Evolutionary conservation across 208 protist genomes (phyloP).

Genomic region (Wallacemonas sp.): DNA sequence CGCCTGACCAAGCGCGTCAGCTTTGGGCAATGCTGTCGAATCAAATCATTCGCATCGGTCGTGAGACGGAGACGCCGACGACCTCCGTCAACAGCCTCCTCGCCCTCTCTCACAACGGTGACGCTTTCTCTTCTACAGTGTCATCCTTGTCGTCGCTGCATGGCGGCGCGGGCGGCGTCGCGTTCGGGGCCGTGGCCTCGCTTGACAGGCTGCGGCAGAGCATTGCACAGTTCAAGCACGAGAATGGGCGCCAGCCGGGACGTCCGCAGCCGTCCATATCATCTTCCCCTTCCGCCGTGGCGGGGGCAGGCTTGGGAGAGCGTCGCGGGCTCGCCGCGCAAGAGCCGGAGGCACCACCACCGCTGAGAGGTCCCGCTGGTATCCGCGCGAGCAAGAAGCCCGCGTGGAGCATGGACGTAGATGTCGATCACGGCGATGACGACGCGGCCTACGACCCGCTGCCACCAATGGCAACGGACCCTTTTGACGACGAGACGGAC

Average conservation of each 20-base stretch:
- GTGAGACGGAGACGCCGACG: slow-evolving; percentile 18
- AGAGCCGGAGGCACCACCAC: neutral
- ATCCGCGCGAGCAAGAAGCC: slow-evolving; percentile 39
- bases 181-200: slow-evolving; percentile 63
- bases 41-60: slow-evolving; percentile 66
- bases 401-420: slow-evolving; percentile 66
- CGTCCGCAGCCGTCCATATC: no score
- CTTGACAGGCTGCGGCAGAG: slow-evolving; percentile 67
- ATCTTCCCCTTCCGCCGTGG: no score
- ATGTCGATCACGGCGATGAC: slow-evolving; percentile 23
- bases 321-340: no score
- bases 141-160: neutral
- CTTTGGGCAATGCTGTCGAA: slow-evolving; percentile 88
- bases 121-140: neutral
- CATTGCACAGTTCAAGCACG: slow-evolving; percentile 77
- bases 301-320: no score
- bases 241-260: no score
- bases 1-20: slow-evolving; percentile 77
- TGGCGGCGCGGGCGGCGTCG: neutral
- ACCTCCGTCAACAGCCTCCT: slow-evolving; percentile 37
- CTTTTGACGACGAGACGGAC: neutral
- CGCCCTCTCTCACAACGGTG: slow-evolving; percentile 32
- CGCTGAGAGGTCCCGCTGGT: no score
- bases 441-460: neutral
- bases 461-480: slow-evolving; percentile 5